Evolutionary conservation across 1,284 basidiomycete genomes (phyloP).

Genomic region (Tausonia pullulans): DNA sequence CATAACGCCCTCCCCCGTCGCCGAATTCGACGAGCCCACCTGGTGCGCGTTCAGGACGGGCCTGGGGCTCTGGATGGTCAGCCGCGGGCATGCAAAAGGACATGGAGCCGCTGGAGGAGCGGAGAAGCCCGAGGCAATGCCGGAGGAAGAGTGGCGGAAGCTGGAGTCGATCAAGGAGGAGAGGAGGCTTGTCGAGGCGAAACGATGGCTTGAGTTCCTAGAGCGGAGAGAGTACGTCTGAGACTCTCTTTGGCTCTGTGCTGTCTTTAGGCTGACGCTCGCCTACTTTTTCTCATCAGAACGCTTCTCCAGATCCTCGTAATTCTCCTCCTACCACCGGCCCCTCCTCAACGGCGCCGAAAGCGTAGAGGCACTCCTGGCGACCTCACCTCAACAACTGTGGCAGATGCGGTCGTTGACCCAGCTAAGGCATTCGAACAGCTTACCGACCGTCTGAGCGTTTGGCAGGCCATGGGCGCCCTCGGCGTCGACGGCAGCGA

Average conservation of each 20-base stretch:
- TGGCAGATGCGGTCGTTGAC: neutral
- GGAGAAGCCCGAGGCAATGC: neutral
- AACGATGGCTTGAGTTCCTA: conserved; percentile 6
- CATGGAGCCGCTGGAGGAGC: neutral
- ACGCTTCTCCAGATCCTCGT: conserved; percentile 10
- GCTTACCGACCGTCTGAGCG: conserved; percentile 6
- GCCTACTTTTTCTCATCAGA: neutral
- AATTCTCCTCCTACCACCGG: conserved; percentile 1
- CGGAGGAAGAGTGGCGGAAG: neutral
- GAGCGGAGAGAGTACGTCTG: conserved; percentile 8
- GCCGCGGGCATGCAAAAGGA: neutral
- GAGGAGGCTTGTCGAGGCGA: neutral
- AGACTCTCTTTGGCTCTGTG: too few species aligned
- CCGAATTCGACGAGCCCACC: neutral
- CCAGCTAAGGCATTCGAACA: conserved; percentile 5
- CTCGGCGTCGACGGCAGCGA: conserved; percentile 1
- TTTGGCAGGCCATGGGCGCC: conserved; percentile 10
- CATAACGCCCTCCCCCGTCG: neutral
- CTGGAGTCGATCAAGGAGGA: neutral
- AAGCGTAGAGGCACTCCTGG: too few species aligned
- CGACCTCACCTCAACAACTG: neutral
- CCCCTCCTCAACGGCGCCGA: too few species aligned
- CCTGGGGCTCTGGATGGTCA: neutral
- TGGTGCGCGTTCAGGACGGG: neutral
- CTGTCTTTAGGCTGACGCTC: too few species aligned